Evolutionary conservation across 164 flowering plant genomes (phyloP), one percentile per base, ranked within the genome.

Genomic region (Nymphaea colorata): DNA sequence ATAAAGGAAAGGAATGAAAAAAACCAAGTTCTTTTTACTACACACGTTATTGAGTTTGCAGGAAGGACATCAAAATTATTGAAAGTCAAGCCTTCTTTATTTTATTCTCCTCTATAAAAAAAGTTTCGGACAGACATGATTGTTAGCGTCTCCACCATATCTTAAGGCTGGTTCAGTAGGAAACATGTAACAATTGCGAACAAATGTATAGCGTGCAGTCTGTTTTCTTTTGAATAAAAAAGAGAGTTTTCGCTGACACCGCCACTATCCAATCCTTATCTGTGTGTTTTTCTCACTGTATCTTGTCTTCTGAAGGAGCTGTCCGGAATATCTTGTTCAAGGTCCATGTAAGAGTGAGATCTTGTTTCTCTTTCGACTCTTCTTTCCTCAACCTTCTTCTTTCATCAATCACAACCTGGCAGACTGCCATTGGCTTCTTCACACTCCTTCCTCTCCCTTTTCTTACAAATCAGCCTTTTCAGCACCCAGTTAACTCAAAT

Each of bases 281-380:
- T 61, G 64, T 61, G 64, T 61, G 25, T 61, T 17, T 61, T 3
- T 61, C 64, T 61, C 55, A 47, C 57, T 61, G 41, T 61, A 61
- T 12, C 17, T 17, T 61, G 42, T 8, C 42, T 7, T 61, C 41
- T 61, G 64, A 41, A 61, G 64, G 64, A 61, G 64, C 64, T 61
- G 64, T 61, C 64, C 42, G 64, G 64, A 61, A 61, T 61, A 61
- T 61, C 64, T 61, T 41, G 64, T 17, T 61, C 64, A 61, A 6
- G n/a, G 42, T 10, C 64, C n/a, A 51, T 51, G 57, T 51, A 61
- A 10, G 11, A 61, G 64, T 61, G 42, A 61, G 64, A 61, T 61
- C n/a, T 61, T 17, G 41, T 10, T 61, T 17, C 64, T 41, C 64
- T 17, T 61, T 8, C 64, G n/a, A 10, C 57, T 51, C 57, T 51